Base-by-base conservation (phyloP, 116 monocot genomes). In the Iris pallida region DNA sequence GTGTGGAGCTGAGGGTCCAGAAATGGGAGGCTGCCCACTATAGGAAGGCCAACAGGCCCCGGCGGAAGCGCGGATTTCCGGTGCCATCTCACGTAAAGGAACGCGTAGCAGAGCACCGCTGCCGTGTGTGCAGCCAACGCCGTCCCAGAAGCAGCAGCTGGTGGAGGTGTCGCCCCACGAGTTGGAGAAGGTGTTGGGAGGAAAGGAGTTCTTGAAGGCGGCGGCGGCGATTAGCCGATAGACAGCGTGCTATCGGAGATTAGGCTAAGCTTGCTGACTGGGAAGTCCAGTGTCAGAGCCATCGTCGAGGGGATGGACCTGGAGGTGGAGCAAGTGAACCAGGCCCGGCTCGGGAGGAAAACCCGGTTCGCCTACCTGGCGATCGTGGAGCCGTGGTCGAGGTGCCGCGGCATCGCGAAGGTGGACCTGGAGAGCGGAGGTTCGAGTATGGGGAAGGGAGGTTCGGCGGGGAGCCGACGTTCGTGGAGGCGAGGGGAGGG, bases 381-480 rank as follows among this genome's bases (percentile, higher is more conserved):
- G 6, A 70, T 87, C 4, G 80, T 85, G 4, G 91, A 91, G 70
- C 91, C 87, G 4, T 91, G 85, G 85, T 87, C 91, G 19, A 77
- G 64, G 64, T 87, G 84, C 63, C 70, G 80, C 7, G 91, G 91
- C n/a, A 64, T 88, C 5, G 88, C 80, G 12, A 91, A 91, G 78
- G 87, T 85, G 4, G 80, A 91, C 17, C 16, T 91, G 66, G 75
- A 42, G 17, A 78, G 48, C 14, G 91, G 91, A 52, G 44, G 70
- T 80, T 80, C 42, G 61, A 55, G 58, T 88, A 91, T 45, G 91
- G 91, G 4, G 60, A 72, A 0, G 64, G 75, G 6, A 40, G 73
- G 68, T 91, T 78, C 74, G 91, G 91, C 0, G 91, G 91, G 7
- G 91, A 91, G 74, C 88, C 91, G 20, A 88, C 69, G 12, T 90